A percentile compares a stretch with the other conserved stretches of the same genome.
Conservation (phyloP, 805 yeast genomes). For the Myxozyma vanderwaltii region DNA sequence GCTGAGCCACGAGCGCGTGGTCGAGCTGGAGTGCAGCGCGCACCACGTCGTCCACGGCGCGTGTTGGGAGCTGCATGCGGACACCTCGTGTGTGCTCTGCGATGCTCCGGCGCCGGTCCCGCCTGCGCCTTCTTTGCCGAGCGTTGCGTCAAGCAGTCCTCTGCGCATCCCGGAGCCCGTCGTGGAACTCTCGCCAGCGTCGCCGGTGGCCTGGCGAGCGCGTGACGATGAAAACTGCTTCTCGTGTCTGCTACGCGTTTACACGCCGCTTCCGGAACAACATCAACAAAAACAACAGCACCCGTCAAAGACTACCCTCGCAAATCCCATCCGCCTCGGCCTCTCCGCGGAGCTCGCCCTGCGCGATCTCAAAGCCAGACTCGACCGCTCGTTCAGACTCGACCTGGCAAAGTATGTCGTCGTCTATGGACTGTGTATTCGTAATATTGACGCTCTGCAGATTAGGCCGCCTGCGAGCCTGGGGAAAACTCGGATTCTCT, state of each 20-base stretch:
- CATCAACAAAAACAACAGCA: neutral
- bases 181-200: constrained; percentile 10
- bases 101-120: neutral
- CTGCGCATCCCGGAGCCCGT: constrained; percentile 20
- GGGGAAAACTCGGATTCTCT: constrained; percentile 14
- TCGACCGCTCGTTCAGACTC: constrained; percentile 1
- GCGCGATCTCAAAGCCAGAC: neutral
- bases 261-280: constrained; percentile 6
- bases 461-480: constrained; percentile 12
- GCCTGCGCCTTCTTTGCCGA: neutral
- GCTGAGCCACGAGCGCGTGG: constrained; percentile 32
- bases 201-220: constrained; percentile 10
- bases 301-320: neutral
- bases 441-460: neutral
- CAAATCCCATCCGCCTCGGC: neutral
- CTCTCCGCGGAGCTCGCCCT: constrained; percentile 12
- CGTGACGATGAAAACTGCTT: constrained; percentile 13
- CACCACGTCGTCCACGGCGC: constrained; percentile 32
- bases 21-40: constrained; percentile 27
- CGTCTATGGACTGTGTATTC: too few species aligned
- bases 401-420: constrained; percentile 4
- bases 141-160: too few species aligned
- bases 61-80: constrained; percentile 19
- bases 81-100: constrained; percentile 1
- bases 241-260: constrained; percentile 17